Percentiles rank a stretch among this genome's conserved stretches.
These are phyloP conservation scores for Auricularia sp. DNA, from an alignment of 768 basidiomycete genomes.

Conservation along the genomic window DNA sequence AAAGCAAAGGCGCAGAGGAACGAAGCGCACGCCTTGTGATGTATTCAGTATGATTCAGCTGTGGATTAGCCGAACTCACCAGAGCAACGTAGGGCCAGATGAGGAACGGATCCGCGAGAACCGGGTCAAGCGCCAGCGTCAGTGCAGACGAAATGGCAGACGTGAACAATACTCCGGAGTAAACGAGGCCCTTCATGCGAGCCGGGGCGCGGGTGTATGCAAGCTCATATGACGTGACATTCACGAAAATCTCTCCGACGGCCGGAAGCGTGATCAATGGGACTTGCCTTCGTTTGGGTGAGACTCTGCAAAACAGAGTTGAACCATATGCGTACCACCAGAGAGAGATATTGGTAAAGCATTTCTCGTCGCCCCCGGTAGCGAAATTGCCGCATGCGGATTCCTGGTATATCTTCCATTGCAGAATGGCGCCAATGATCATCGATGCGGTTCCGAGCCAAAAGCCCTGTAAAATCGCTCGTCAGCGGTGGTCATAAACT, in stretches of 20 bases:
- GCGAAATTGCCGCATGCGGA: constrained; percentile 23
- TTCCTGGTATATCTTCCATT: constrained; percentile 21
- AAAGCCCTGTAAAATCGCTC: constrained; percentile 8
- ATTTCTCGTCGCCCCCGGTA: constrained; percentile 12
- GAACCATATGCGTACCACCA: constrained; percentile 6
- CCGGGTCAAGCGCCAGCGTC: constrained; percentile 16
- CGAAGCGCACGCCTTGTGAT: constrained; percentile 9
- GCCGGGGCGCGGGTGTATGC: constrained; percentile 24
- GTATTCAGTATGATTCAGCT: not conserved
- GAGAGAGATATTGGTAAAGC: constrained; percentile 14
- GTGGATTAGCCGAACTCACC: not conserved
- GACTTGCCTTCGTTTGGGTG: constrained; percentile 12
- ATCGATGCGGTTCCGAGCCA: constrained; percentile 12
- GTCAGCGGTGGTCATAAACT: too few species aligned
- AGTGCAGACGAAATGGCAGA: constrained; percentile 21
- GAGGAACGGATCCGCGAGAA: constrained; percentile 22
- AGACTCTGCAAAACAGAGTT: not conserved
- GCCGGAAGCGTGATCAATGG: constrained; percentile 21
- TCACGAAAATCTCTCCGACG: constrained; percentile 22
- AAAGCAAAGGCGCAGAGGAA: constrained; percentile 17
- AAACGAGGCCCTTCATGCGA: constrained; percentile 24
- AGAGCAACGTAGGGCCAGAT: constrained; percentile 19
- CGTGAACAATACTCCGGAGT: constrained; percentile 19
- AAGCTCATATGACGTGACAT: constrained; percentile 23
- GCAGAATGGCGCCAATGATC: constrained; percentile 22